Conservation (phyloP, 768 basidiomycete species). For the Xerocomus spinulosus region DNA sequence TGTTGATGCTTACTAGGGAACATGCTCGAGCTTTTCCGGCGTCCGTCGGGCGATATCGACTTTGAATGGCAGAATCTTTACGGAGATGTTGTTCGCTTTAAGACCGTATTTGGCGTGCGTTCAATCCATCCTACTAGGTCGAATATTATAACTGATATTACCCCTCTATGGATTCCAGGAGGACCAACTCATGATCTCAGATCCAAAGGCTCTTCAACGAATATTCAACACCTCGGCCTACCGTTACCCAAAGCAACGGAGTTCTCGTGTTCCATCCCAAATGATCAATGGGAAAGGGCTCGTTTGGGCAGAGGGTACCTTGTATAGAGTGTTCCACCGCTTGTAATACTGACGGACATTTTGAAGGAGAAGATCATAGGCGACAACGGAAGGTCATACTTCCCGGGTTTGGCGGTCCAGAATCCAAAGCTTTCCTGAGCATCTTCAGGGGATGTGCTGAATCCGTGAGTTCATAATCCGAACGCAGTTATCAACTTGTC, state of each 20-base stretch:
- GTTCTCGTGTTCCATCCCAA: conserved; percentile 15
- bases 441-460: conserved; percentile 40
- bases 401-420: conserved; percentile 51
- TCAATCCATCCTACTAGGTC: background rate
- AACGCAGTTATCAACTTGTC: background rate
- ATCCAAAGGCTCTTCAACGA: conserved; percentile 41
- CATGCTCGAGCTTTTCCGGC: background rate
- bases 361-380: conserved; percentile 41
- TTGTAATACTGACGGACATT: no score
- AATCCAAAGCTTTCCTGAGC: conserved; percentile 47
- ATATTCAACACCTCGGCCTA: conserved; percentile 34
- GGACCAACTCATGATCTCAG: conserved; percentile 41
- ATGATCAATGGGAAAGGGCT: conserved; percentile 32
- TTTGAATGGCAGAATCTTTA: background rate
- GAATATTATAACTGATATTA: background rate
- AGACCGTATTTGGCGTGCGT: conserved; percentile 6
- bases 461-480: conserved; percentile 10
- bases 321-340: no score
- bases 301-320: conserved; percentile 37
- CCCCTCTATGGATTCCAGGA: conserved; percentile 27
- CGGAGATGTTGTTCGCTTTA: background rate
- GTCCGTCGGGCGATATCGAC: background rate
- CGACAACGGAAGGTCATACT: conserved; percentile 52
- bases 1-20: background rate
- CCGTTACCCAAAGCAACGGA: conserved; percentile 35